Evolutionary conservation across 208 protist genomes (phyloP).

Genomic region (Crithidia sp.): DNA sequence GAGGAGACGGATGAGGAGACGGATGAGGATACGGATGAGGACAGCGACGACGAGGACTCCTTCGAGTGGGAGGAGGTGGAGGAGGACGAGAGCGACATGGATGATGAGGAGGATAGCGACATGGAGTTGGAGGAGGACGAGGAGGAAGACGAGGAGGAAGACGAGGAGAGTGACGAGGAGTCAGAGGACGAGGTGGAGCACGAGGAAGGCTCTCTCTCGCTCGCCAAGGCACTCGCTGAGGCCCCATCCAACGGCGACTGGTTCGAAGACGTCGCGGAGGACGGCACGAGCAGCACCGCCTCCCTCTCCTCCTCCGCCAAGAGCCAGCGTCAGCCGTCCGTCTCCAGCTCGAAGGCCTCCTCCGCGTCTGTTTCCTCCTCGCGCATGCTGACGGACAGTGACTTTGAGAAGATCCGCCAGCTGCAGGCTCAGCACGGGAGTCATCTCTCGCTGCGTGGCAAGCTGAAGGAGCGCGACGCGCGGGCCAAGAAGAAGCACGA

Average conservation of each 20-base stretch:
- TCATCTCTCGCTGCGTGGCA: conserved; percentile 75
- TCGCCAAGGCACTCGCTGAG: conserved; percentile 28
- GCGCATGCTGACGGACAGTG: conserved; percentile 81
- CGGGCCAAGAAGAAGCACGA: conserved; percentile 58
- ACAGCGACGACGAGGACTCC: conserved; percentile 26
- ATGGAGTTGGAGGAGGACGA: conserved; percentile 18
- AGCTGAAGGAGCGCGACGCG: conserved; percentile 67
- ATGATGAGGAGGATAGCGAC: conserved; percentile 25
- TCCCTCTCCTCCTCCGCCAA: conserved; percentile 21
- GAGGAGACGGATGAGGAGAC: conserved; percentile 20
- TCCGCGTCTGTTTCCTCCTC: conserved; percentile 48
- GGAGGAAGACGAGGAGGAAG: conserved; percentile 49
- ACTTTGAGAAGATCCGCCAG: conserved; percentile 85
- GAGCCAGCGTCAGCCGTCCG: conserved; percentile 29
- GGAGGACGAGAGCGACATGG: conserved; percentile 18
- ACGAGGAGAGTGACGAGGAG: conserved; percentile 40
- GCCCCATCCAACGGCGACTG: conserved; percentile 33
- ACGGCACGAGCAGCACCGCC: conserved; percentile 12
- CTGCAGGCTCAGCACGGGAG: conserved; percentile 75
- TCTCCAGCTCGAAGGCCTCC: conserved; percentile 41
- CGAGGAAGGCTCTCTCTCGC: conserved; percentile 23
- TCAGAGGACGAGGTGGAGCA: conserved; percentile 34
- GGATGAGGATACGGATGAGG: conserved; percentile 22
- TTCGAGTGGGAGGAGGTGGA: conserved; percentile 35
- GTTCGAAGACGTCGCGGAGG: conserved; percentile 69